These are phyloP conservation scores for Eutrema yunnanense DNA, from an alignment of 345 rosid genomes.

Conservation along the genomic window DNA sequence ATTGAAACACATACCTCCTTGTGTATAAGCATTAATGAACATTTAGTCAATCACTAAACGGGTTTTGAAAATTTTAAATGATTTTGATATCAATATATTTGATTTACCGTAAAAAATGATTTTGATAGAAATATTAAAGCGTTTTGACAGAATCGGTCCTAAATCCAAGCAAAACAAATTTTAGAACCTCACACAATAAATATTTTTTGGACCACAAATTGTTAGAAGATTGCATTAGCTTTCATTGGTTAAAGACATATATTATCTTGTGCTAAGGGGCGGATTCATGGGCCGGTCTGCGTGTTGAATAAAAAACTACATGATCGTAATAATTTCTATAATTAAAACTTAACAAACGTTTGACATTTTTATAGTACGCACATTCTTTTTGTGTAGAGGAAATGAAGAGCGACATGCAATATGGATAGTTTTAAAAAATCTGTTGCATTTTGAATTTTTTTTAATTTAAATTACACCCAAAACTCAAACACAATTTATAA, in stretches of 20 bases:
- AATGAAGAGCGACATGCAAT: not conserved
- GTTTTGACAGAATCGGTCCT: no score
- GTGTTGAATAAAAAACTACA: not conserved
- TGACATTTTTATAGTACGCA: not conserved
- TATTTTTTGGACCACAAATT: not conserved
- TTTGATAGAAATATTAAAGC: no score
- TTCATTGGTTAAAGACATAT: not conserved
- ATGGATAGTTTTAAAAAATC: not conserved
- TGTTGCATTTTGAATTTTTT: not conserved
- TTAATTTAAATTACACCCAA: not conserved
- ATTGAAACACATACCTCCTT: no score
- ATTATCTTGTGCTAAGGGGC: not conserved
- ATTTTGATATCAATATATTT: no score
- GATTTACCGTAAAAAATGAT: no score
- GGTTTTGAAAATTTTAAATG: no score
- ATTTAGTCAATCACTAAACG: no score
- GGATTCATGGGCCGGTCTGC: not conserved
- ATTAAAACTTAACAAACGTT: not conserved
- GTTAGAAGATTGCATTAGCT: not conserved
- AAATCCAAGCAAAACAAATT: no score
- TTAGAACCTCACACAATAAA: not conserved
- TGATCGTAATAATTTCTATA: not conserved
- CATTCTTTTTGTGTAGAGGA: no score
- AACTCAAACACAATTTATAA: not conserved
- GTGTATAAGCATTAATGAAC: no score